Evolutionary conservation across 2,329 filamentous ascomycete species (phyloP).

Genomic region (Pseudopyricularia cyperi): DNA sequence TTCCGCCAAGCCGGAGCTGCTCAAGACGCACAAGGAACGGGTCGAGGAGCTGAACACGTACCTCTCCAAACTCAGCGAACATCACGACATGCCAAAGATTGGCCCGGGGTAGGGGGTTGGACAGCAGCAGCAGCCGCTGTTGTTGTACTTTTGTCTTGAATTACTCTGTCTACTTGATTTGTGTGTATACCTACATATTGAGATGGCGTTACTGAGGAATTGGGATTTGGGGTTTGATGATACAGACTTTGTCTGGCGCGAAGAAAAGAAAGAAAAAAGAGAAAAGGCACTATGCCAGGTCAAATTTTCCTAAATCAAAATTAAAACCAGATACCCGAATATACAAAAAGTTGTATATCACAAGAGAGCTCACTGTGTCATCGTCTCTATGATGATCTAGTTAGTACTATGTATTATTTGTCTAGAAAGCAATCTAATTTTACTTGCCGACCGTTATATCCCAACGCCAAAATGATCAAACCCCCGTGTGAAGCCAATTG

Average conservation of each 20-base stretch:
- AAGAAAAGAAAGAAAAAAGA: no score
- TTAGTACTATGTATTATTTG: no score
- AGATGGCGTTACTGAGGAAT: neutral
- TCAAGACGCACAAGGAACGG: constrained; percentile 93
- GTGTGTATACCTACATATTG: neutral
- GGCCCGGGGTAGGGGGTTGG: constrained; percentile 34
- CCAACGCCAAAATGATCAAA: neutral
- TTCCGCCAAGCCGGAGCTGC: constrained; percentile 53
- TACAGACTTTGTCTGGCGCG: neutral
- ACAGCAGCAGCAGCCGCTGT: neutral
- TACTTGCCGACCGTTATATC: neutral
- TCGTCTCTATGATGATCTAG: no score
- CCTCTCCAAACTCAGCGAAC: constrained; percentile 80
- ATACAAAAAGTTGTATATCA: no score
- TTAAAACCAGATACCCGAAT: neutral
- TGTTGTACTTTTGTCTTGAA: neutral
- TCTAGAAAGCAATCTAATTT: no score
- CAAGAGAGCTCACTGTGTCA: no score
- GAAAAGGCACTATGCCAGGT: neutral
- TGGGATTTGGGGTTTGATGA: neutral
- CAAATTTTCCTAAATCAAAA: neutral
- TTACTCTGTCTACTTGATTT: no score
- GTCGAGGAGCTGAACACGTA: constrained; percentile 95
- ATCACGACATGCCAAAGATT: constrained; percentile 86
- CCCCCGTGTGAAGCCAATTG: neutral